Percentiles rank a stretch among this genome's conserved stretches.
phyloP scores from a whole-genome alignment of 208 protist species.

The Novymonas esmeraldas region DNA sequence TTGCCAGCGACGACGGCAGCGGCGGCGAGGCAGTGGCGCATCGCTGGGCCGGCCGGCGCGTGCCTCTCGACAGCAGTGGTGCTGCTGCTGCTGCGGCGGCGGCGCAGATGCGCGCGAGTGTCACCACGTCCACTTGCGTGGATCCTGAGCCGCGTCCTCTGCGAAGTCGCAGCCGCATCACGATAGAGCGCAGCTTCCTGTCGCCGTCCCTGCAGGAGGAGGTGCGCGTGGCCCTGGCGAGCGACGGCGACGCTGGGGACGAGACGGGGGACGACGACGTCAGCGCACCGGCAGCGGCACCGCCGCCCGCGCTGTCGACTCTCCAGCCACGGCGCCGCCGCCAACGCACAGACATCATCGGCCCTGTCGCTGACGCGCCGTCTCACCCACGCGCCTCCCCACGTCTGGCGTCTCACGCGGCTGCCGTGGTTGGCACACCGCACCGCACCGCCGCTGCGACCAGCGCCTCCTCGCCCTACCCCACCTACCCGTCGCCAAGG shows the following conservation, averaged over 20 bases:
- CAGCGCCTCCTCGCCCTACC: slow-evolving; percentile 7
- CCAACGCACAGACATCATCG: neutral
- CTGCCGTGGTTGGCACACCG: slow-evolving; percentile 4
- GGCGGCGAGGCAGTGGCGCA: neutral
- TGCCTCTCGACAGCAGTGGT: neutral
- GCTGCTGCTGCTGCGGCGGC: neutral
- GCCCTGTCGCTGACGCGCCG: too few relatives aligned
- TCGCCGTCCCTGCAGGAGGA: slow-evolving; percentile 20
- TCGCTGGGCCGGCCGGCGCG: slow-evolving; percentile 20
- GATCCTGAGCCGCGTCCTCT: neutral
- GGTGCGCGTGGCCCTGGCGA: slow-evolving; percentile 17
- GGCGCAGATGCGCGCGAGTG: too few relatives aligned
- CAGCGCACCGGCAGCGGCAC: neutral
- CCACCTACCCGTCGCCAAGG: neutral
- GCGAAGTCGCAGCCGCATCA: slow-evolving; percentile 9
- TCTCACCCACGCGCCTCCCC: neutral
- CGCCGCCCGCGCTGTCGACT: too few relatives aligned
- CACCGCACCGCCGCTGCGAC: slow-evolving; percentile 11
- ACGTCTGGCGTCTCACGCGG: neutral
- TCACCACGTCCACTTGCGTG: too few relatives aligned
- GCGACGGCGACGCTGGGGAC: slow-evolving; percentile 6
- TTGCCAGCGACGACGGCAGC: neutral
- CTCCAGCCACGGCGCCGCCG: neutral
- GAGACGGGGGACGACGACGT: neutral
- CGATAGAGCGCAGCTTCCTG: slow-evolving; percentile 21